Conservation (phyloP, 1,139 yeast genomes). For the Pichia sp. region DNA sequence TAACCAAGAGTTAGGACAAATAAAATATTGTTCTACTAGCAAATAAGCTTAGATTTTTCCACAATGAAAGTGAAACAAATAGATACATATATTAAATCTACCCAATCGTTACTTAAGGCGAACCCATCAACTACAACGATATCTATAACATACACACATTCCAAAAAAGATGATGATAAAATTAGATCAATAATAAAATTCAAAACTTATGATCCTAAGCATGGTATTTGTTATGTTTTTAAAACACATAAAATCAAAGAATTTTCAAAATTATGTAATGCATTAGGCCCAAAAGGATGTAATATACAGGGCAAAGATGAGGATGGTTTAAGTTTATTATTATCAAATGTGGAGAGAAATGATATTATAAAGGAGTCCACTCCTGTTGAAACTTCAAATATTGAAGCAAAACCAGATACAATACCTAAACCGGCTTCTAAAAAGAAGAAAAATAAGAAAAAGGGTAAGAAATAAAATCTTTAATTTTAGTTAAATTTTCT, state of each 20-base stretch:
- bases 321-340: constrained; percentile 17
- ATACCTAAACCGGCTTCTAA: background rate
- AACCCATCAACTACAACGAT: constrained; percentile 44
- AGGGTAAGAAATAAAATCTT: constrained; percentile 21
- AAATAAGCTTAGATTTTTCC: too few relatives aligned
- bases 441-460: constrained; percentile 22
- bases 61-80: constrained; percentile 33
- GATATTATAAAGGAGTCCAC: constrained; percentile 8
- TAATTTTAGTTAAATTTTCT: too few relatives aligned
- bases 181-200: constrained; percentile 39
- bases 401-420: background rate
- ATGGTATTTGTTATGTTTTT: constrained; percentile 61
- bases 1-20: too few relatives aligned
- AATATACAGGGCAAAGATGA: constrained; percentile 15
- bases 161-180: constrained; percentile 17
- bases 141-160: constrained; percentile 39
- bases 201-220: constrained; percentile 65
- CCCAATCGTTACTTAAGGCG: constrained; percentile 41
- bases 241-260: constrained; percentile 67
- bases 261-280: constrained; percentile 67
- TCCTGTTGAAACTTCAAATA: background rate
- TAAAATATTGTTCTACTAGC: too few relatives aligned
- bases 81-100: constrained; percentile 44
- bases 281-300: constrained; percentile 79
- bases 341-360: constrained; percentile 15